phyloP scores from a whole-genome alignment of 169 alveolate species.

The Besnoitia besnoiti region DNA sequence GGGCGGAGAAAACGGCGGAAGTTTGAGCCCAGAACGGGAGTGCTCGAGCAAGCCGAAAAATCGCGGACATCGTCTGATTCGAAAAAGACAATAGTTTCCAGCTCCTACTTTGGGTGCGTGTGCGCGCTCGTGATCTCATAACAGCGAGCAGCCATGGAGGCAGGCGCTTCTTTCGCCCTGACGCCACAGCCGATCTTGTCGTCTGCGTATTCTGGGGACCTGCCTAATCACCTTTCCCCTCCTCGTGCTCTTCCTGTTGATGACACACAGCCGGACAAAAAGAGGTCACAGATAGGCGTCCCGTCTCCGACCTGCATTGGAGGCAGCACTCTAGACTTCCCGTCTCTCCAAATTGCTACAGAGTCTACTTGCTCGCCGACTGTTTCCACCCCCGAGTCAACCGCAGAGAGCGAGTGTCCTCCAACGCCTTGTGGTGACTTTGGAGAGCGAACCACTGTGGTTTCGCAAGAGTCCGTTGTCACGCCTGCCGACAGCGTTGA shows the following conservation, averaged over 20 bases:
- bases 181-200: constrained; percentile 30
- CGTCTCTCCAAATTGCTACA: constrained; percentile 16
- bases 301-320: not conserved
- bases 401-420: constrained; percentile 9
- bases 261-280: not conserved
- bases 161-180: not conserved
- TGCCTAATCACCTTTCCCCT: not conserved
- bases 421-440: not conserved
- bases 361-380: constrained; percentile 30
- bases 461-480: not conserved
- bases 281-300: not conserved
- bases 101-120: too few species aligned
- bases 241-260: not conserved
- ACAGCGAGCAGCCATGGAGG: constrained; percentile 16
- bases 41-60: not conserved
- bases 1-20: too few species aligned
- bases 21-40: not conserved
- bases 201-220: constrained; percentile 4
- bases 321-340: not conserved
- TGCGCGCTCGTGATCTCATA: too few species aligned
- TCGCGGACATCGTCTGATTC: not conserved
- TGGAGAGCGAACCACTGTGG: not conserved
- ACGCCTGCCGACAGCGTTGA: not conserved
- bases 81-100: too few species aligned
- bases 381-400: constrained; percentile 22